Conservation (phyloP, 2,329 filamentous ascomycete genomes). For the Curvularia eragrostidis region DNA sequence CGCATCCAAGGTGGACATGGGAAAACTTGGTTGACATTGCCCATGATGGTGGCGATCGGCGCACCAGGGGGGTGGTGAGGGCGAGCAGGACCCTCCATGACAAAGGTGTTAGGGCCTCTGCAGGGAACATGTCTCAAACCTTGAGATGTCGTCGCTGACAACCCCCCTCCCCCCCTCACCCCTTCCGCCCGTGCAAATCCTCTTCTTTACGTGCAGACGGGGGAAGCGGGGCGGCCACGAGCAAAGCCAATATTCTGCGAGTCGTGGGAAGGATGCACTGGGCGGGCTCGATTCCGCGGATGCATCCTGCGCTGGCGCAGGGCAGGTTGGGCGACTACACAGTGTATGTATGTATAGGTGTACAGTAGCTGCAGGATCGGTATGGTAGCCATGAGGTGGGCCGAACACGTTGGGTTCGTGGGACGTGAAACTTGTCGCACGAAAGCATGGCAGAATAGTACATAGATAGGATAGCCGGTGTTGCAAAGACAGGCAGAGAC, state of each 20-base stretch:
- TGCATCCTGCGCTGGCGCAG: conserved; percentile 16
- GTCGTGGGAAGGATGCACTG: conserved; percentile 13
- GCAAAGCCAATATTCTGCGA: conserved; percentile 22
- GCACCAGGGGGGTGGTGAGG: conserved; percentile 21
- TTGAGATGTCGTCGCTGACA: conserved; percentile 24
- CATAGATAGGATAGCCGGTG: too few relatives aligned
- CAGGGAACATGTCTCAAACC: conserved; percentile 25
- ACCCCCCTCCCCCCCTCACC: conserved; percentile 15
- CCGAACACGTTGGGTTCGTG: conserved; percentile 25
- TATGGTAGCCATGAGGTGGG: too few relatives aligned
- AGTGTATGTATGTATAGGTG: conserved; percentile 14
- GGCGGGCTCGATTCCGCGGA: conserved; percentile 14
- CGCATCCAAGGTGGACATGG: conserved; percentile 16
- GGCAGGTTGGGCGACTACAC: conserved; percentile 17
- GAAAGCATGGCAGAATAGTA: conserved; percentile 12
- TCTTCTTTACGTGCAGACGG: conserved; percentile 19
- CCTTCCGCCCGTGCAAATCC: conserved; percentile 33
- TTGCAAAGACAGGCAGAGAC: conserved; percentile 24
- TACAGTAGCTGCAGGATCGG: too few relatives aligned
- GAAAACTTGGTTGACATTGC: conserved; percentile 21
- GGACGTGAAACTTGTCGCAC: conserved; percentile 18
- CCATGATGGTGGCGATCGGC: conserved; percentile 40
- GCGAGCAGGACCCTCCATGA: conserved; percentile 12
- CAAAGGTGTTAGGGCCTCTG: conserved; percentile 18
- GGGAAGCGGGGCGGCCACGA: conserved; percentile 15